These are phyloP conservation scores for Prinsepia uniflora DNA, from an alignment of 306 rosid species.

Conservation along the genomic window DNA sequence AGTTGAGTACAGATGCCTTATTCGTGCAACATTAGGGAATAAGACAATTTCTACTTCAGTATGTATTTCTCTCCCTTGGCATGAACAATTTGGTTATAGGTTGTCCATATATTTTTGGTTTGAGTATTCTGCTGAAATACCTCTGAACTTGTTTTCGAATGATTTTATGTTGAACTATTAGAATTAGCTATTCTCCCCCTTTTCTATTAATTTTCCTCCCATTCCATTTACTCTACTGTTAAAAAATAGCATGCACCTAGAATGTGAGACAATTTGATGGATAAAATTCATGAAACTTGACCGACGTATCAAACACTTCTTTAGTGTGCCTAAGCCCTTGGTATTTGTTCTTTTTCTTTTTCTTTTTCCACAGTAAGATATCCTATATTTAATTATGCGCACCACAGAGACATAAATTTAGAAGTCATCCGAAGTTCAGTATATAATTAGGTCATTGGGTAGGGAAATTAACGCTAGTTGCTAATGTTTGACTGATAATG, in stretches of 20 bases:
- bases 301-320: background rate
- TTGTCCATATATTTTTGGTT: background rate
- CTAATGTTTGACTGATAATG: background rate
- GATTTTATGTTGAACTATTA: too few species aligned
- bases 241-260: too few species aligned
- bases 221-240: too few species aligned
- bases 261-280: too few species aligned
- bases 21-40: slow-evolving; percentile 92
- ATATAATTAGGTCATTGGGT: background rate
- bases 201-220: too few species aligned
- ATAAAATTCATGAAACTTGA: background rate
- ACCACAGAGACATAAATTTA: background rate
- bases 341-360: background rate
- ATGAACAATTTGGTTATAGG: background rate
- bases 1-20: slow-evolving; percentile 77
- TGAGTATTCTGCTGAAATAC: background rate
- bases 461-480: background rate
- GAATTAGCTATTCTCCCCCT: too few species aligned
- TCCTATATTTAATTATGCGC: background rate
- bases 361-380: background rate
- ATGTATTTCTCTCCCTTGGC: slow-evolving; percentile 22
- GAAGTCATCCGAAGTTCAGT: background rate
- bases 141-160: too few species aligned
- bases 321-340: background rate
- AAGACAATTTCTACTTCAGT: slow-evolving; percentile 87